phyloP scores from a whole-genome alignment of 352 stramenopile genomes.

The Phytophthora crassamura region DNA sequence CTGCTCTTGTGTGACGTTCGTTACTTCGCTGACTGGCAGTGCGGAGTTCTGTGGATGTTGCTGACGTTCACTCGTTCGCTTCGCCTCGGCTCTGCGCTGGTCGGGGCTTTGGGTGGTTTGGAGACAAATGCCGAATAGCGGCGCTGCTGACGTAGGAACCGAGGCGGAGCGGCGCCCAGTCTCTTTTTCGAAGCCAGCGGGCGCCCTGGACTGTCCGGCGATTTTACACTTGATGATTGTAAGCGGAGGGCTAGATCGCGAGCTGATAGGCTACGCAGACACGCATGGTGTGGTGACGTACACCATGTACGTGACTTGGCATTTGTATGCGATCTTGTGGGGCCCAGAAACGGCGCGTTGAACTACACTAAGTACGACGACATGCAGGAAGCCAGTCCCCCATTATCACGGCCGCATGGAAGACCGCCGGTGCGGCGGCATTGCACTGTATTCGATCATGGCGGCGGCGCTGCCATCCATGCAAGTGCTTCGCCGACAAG shows the following conservation, averaged over 20 bases:
- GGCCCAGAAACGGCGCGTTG: conserved; percentile 28
- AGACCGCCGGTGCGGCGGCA: conserved; percentile 10
- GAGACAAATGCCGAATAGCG: conserved; percentile 41
- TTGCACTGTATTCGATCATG: background rate
- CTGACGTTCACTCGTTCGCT: conserved; percentile 18
- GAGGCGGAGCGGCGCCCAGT: conserved; percentile 10
- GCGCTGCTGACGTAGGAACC: conserved; percentile 39
- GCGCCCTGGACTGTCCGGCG: background rate
- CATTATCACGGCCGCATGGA: background rate
- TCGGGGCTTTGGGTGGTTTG: conserved; percentile 34
- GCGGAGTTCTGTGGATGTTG: background rate
- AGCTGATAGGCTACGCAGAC: conserved; percentile 33
- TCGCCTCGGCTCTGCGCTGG: conserved; percentile 21
- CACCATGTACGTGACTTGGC: conserved; percentile 30
- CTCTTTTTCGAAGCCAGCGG: conserved; percentile 37
- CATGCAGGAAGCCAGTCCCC: conserved; percentile 20
- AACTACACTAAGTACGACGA: conserved; percentile 34
- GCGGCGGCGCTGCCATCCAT: background rate
- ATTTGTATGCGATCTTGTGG: conserved; percentile 26
- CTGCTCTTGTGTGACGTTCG: no score
- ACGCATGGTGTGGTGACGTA: conserved; percentile 25
- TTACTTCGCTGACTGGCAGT: background rate
- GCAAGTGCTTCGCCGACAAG: no score
- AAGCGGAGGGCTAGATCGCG: conserved; percentile 10
- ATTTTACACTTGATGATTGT: background rate